Evolutionary conservation across 2,329 filamentous ascomycete genomes (phyloP).

Genomic region (Aspergillus glaucus): DNA sequence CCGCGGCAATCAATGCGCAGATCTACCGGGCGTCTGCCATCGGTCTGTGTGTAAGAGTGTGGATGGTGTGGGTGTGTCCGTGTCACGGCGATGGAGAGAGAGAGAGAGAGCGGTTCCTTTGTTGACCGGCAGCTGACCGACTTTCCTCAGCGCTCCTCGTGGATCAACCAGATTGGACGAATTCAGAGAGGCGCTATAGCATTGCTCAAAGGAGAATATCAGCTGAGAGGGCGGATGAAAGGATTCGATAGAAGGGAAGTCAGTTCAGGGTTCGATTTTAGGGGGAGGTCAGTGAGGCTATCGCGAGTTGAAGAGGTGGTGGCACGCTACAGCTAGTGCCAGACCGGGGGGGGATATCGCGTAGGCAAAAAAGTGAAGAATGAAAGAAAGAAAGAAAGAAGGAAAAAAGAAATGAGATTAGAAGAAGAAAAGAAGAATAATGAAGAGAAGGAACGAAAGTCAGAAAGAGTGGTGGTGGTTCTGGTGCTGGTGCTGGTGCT

Average conservation of each 20-base stretch:
- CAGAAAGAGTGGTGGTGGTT: not conserved
- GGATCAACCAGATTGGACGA: no score
- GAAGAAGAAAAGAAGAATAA: not conserved
- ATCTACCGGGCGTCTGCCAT: not conserved
- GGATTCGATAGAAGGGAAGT: no score
- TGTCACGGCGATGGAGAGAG: not conserved
- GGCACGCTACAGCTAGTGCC: not conserved
- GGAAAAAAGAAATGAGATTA: not conserved
- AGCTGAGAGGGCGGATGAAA: no score
- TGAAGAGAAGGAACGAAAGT: not conserved
- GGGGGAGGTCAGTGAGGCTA: no score
- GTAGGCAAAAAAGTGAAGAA: not conserved
- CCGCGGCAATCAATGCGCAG: not conserved
- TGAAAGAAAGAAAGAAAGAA: not conserved
- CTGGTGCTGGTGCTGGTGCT: no score
- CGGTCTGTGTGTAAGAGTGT: not conserved
- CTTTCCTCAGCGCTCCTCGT: no score
- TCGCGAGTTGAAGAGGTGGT: not conserved
- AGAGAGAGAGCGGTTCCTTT: no score
- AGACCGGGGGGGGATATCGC: not conserved
- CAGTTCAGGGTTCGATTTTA: no score
- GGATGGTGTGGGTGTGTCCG: not conserved
- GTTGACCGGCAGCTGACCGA: no score
- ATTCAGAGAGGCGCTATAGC: no score
- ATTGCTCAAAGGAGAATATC: no score